A percentile compares a stretch with the other conserved stretches of the same genome.
These are phyloP conservation scores for Fragaria vesca DNA, from an alignment of 306 rosid species.

Conservation along the genomic window DNA sequence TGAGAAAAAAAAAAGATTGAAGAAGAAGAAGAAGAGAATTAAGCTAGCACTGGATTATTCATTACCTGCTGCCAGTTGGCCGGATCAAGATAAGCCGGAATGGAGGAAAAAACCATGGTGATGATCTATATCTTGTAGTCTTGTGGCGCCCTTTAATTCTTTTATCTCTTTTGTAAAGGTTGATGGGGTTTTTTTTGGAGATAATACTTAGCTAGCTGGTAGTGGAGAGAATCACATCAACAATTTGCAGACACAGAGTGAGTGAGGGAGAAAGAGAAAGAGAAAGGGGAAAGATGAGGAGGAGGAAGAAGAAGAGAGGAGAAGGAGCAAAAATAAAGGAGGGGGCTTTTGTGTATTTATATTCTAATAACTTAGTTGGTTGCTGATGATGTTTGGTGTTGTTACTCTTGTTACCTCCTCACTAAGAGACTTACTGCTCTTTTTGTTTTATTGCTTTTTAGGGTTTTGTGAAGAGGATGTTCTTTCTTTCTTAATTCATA, in stretches of 20 bases:
- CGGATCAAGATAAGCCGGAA: conserved; percentile 88
- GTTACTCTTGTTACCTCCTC: neutral
- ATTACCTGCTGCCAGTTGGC: conserved; percentile 88
- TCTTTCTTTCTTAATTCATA: conserved; percentile 62
- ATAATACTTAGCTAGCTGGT: conserved; percentile 22
- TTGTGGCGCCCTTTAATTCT: conserved; percentile 20
- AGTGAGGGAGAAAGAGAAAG: conserved; percentile 22
- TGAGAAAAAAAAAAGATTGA: conserved; percentile 3
- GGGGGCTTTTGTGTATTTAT: conserved; percentile 62
- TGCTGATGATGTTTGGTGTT: conserved; percentile 15
- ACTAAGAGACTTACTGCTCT: conserved; percentile 22
- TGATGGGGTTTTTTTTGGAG: conserved; percentile 43
- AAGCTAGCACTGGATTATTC: conserved; percentile 1
- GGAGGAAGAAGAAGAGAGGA: conserved; percentile 6
- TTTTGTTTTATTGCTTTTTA: conserved; percentile 82
- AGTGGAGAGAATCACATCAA: conserved; percentile 58
- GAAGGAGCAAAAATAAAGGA: conserved; percentile 59
- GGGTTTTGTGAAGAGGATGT: conserved; percentile 67
- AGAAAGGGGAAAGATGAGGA: conserved; percentile 26
- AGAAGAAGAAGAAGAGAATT: conserved; percentile 7
- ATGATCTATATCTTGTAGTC: conserved; percentile 25
- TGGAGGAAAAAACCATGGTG: conserved; percentile 85
- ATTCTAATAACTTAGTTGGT: conserved; percentile 42
- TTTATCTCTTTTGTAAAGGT: conserved; percentile 72
- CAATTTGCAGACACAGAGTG: conserved; percentile 25